Conservation (phyloP, 192 early-diverging fungal genomes). For the Endogone sp. region DNA sequence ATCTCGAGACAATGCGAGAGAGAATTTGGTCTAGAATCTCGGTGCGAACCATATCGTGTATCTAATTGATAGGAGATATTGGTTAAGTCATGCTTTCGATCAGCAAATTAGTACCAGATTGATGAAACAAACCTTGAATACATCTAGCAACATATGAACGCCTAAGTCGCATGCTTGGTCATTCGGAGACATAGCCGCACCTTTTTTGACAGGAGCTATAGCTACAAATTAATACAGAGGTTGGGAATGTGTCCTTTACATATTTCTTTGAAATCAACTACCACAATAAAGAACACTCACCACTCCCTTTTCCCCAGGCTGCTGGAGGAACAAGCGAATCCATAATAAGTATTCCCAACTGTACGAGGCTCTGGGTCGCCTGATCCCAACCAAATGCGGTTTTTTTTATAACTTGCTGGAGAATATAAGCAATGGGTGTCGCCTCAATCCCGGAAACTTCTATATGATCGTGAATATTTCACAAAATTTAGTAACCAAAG, state of each 20-base stretch:
- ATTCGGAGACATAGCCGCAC: slow-evolving; percentile 23
- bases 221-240: background rate
- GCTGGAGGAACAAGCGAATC: slow-evolving; percentile 34
- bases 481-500: background rate
- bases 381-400: slow-evolving; percentile 51
- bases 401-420: slow-evolving; percentile 39
- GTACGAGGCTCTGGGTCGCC: slow-evolving; percentile 46
- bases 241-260: too few relatives aligned
- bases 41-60: slow-evolving; percentile 61
- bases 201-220: slow-evolving; percentile 6
- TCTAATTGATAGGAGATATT: slow-evolving; percentile 5
- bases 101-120: background rate
- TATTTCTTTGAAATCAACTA: too few relatives aligned
- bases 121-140: slow-evolving; percentile 40
- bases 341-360: slow-evolving; percentile 44
- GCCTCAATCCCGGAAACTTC: background rate
- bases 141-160: slow-evolving; percentile 36
- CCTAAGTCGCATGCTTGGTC: slow-evolving; percentile 38
- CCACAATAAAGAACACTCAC: background rate
- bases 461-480: background rate
- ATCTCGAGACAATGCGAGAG: slow-evolving; percentile 47
- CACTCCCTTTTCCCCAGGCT: slow-evolving; percentile 20
- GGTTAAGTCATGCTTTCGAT: too few relatives aligned
- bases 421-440: slow-evolving; percentile 7
- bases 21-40: slow-evolving; percentile 71